A percentile compares a stretch with the other conserved stretches of the same genome.
These are phyloP conservation scores for Russula sp. DNA, from an alignment of 768 basidiomycete genomes.

Conservation along the genomic window DNA sequence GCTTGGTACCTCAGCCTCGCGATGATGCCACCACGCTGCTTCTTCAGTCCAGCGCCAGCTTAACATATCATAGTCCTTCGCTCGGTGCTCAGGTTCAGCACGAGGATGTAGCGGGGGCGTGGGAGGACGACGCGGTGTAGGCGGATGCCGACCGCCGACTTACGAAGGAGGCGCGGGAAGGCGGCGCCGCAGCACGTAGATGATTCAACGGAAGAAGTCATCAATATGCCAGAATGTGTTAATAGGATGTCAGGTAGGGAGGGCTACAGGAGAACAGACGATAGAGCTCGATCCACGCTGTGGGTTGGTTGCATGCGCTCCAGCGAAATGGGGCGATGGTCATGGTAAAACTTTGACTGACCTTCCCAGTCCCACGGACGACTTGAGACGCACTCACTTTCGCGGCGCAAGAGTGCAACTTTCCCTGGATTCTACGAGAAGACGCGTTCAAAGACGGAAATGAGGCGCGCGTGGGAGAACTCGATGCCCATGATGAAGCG, in stretches of 20 bases:
- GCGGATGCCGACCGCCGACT: neutral
- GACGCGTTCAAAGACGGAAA: neutral
- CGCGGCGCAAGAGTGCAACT: neutral
- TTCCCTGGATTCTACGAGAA: neutral
- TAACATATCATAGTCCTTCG: conserved; percentile 3
- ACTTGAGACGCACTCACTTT: neutral
- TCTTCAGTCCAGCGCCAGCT: conserved; percentile 5
- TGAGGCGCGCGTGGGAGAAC: too few relatives aligned
- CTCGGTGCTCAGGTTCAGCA: conserved; percentile 11
- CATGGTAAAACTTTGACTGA: neutral
- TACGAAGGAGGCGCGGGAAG: neutral
- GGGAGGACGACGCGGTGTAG: neutral
- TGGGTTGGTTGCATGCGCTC: neutral
- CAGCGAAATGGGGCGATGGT: neutral
- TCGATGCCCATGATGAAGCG: neutral
- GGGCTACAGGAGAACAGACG: neutral
- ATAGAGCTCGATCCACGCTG: neutral
- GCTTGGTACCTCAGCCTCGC: conserved; percentile 3
- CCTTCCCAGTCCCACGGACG: neutral
- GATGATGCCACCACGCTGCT: neutral
- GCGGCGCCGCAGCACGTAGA: neutral
- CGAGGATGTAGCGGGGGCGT: neutral
- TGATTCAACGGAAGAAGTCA: neutral
- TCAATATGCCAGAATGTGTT: neutral
- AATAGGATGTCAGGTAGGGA: neutral